Conservation (phyloP, 495 filamentous ascomycete genomes). For the Penicillium crystallinum region DNA sequence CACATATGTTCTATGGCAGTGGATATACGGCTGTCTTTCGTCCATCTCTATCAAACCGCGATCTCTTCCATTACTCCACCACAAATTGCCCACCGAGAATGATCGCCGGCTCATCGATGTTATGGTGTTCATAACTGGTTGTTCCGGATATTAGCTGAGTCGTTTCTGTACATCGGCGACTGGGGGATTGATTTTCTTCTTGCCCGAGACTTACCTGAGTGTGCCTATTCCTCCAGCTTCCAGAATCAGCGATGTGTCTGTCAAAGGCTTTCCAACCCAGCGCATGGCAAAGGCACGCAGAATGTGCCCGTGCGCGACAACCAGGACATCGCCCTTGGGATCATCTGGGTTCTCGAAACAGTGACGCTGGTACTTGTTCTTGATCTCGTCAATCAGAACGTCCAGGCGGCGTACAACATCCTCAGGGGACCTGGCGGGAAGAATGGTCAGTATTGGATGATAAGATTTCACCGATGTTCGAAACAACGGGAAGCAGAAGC, state of each 20-base stretch:
- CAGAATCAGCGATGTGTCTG: slow-evolving; percentile 47
- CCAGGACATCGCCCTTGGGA: slow-evolving; percentile 54
- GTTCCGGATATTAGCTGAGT: slow-evolving; percentile 6
- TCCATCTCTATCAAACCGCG: not conserved
- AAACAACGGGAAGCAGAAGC: not conserved
- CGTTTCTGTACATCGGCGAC: not conserved
- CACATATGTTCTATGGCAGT: not conserved
- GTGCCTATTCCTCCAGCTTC: slow-evolving; percentile 84
- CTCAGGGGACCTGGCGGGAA: slow-evolving; percentile 47
- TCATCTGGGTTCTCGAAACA: slow-evolving; percentile 39
- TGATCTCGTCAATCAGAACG: slow-evolving; percentile 68
- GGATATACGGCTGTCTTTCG: not conserved
- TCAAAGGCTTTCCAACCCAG: slow-evolving; percentile 68
- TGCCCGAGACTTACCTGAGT: slow-evolving; percentile 52
- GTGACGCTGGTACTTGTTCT: slow-evolving; percentile 46
- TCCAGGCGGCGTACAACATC: slow-evolving; percentile 68
- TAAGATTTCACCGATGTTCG: not conserved
- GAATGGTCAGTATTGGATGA: not conserved
- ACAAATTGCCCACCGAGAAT: slow-evolving; percentile 53
- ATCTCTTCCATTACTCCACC: slow-evolving; percentile 25
- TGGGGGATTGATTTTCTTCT: not conserved
- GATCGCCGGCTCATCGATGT: slow-evolving; percentile 64
- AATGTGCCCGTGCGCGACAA: slow-evolving; percentile 83
- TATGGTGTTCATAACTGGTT: slow-evolving; percentile 63
- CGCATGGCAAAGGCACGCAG: slow-evolving; percentile 86